Evolutionary conservation across 164 flowering plant genomes (phyloP).

Genomic region (Paratinospora sagittata): DNA sequence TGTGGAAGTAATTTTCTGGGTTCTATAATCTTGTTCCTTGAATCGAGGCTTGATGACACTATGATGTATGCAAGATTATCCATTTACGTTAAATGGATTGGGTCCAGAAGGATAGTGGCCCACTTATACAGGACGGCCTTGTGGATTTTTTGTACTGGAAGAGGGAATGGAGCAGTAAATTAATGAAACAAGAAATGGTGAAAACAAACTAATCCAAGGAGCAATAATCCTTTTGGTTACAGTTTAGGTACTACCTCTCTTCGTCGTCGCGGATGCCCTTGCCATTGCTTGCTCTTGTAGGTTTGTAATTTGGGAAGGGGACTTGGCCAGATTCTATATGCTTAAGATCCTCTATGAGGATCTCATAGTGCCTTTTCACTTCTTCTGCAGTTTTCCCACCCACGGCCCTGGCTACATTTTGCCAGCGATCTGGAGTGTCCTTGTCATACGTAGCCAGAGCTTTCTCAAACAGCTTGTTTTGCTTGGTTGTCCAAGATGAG

Average conservation of each 20-base stretch:
- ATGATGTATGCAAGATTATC: not conserved
- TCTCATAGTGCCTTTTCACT: constrained; percentile 63
- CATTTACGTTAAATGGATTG: not conserved
- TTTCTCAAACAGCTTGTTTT: constrained; percentile 71
- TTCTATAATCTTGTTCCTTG: not conserved
- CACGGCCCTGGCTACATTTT: constrained; percentile 55
- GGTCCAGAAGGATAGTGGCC: not conserved
- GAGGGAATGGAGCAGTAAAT: not conserved
- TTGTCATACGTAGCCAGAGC: constrained; percentile 56
- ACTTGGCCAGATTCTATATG: constrained; percentile 59
- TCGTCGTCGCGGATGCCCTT: constrained; percentile 28
- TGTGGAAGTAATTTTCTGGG: not conserved
- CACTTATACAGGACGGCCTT: not conserved
- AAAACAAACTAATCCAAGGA: not conserved
- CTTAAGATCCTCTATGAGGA: constrained; percentile 48
- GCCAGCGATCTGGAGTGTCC: constrained; percentile 73
- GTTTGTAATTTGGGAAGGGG: constrained; percentile 54
- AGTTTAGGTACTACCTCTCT: constrained; percentile 26
- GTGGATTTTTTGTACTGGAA: not conserved
- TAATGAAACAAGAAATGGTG: not conserved
- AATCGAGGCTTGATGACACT: not conserved
- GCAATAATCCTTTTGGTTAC: not conserved
- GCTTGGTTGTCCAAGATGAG: constrained; percentile 56
- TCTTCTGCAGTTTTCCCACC: constrained; percentile 70
- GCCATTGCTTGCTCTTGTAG: constrained; percentile 15